Evolutionary conservation across 2,329 filamentous ascomycete species (phyloP).

Genomic region (Ophiocordyceps camponoti-floridani): DNA sequence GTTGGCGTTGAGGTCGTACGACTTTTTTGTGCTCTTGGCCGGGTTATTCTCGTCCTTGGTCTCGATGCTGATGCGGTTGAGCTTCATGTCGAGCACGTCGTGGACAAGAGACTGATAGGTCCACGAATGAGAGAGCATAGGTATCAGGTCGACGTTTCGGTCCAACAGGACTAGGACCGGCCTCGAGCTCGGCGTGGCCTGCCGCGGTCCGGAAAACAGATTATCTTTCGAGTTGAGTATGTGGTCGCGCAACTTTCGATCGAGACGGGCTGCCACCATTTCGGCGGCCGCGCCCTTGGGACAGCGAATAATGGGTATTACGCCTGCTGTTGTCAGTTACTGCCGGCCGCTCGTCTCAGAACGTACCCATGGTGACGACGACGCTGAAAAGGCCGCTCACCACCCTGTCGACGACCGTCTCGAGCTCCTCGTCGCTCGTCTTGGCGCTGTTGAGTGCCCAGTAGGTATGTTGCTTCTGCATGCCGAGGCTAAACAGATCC

Average conservation of each 20-base stretch:
- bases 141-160: slow-evolving; percentile 85
- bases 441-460: slow-evolving; percentile 91
- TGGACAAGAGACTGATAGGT: slow-evolving; percentile 70
- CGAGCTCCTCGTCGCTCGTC: slow-evolving; percentile 78
- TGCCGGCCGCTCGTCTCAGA: not conserved
- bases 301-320: slow-evolving; percentile 89
- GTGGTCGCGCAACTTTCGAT: slow-evolving; percentile 89
- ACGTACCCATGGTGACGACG: slow-evolving; percentile 84
- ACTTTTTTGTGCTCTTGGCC: slow-evolving; percentile 61
- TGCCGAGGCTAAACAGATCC: slow-evolving; percentile 83
- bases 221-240: slow-evolving; percentile 97
- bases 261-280: slow-evolving; percentile 83
- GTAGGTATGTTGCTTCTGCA: slow-evolving; percentile 81
- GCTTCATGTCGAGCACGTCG: slow-evolving; percentile 36
- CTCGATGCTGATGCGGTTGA: slow-evolving; percentile 91
- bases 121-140: slow-evolving; percentile 93
- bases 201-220: slow-evolving; percentile 60
- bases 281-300: slow-evolving; percentile 87
- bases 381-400: slow-evolving; percentile 97
- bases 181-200: slow-evolving; percentile 48
- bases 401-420: slow-evolving; percentile 72
- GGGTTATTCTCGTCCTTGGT: slow-evolving; percentile 61
- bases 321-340: slow-evolving; percentile 29
- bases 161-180: slow-evolving; percentile 89
- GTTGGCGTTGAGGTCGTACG: slow-evolving; percentile 74